phyloP scores from a whole-genome alignment of 2,329 filamentous ascomycete genomes.

The Celoporthe dispersa region DNA sequence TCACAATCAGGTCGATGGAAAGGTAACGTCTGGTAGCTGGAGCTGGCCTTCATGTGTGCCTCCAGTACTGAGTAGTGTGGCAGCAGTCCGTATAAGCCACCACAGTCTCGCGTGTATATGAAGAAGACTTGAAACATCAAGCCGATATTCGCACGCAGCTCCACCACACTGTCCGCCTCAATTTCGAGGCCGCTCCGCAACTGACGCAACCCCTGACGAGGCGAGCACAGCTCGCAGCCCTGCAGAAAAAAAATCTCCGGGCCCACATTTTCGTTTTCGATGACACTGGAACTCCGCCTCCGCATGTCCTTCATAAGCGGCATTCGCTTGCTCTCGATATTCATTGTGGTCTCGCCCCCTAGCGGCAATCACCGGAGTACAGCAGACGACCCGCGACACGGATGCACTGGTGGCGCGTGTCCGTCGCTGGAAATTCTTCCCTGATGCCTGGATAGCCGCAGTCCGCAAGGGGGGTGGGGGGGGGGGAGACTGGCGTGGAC shows the following conservation, averaged over 20 bases:
- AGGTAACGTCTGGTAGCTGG: no score
- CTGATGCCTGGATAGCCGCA: neutral
- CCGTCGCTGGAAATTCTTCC: neutral
- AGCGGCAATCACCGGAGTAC: conserved; percentile 16
- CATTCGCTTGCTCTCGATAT: neutral
- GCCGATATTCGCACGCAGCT: neutral
- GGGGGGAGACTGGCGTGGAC: neutral
- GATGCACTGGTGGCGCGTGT: neutral
- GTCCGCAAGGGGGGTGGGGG: neutral
- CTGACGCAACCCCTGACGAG: neutral
- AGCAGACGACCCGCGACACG: neutral
- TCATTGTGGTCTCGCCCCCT: conserved; percentile 14
- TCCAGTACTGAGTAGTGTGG: no score
- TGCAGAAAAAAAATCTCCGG: conserved; percentile 4
- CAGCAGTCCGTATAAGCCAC: no score
- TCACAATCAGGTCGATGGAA: no score
- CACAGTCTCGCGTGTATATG: neutral
- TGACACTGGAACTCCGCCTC: conserved; percentile 18
- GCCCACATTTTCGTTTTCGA: conserved; percentile 24
- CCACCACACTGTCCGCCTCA: neutral
- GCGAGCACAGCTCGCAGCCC: neutral
- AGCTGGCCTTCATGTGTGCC: no score
- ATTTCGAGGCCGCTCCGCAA: neutral
- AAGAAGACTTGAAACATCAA: neutral
- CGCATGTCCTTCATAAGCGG: conserved; percentile 16